A percentile compares a stretch with the other conserved stretches of the same genome.
phyloP scores from a whole-genome alignment of 2,329 filamentous ascomycete genomes.

The Cladosporium sp. region DNA sequence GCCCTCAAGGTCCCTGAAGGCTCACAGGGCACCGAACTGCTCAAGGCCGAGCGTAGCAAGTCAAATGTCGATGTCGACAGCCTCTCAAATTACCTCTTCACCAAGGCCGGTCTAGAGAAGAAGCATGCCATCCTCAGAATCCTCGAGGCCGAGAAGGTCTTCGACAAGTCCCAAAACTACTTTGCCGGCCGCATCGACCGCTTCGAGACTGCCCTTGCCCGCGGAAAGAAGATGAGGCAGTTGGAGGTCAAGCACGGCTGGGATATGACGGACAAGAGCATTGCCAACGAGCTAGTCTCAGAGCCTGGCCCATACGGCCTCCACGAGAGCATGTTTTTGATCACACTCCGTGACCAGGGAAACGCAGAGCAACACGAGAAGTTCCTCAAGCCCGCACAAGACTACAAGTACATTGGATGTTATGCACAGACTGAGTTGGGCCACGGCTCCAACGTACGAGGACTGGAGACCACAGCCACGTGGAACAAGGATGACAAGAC shows the following conservation, averaged over 20 bases:
- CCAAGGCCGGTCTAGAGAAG: constrained; percentile 62
- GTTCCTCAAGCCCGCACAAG: constrained; percentile 68
- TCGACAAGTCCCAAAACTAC: constrained; percentile 78
- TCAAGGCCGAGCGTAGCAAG: constrained; percentile 66
- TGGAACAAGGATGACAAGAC: constrained; percentile 74
- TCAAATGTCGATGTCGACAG: constrained; percentile 68
- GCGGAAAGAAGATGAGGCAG: constrained; percentile 69
- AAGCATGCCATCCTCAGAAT: constrained; percentile 63
- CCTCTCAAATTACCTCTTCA: constrained; percentile 69
- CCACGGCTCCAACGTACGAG: constrained; percentile 74
- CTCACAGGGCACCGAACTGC: constrained; percentile 68
- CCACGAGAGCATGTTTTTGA: constrained; percentile 70
- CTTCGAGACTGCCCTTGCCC: constrained; percentile 67
- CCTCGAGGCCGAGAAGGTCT: constrained; percentile 67
- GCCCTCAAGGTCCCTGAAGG: constrained; percentile 61
- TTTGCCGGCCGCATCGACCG: constrained; percentile 69
- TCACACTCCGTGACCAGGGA: constrained; percentile 70
- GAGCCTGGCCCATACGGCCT: constrained; percentile 75
- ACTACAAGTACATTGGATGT: constrained; percentile 73
- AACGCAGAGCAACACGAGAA: constrained; percentile 71
- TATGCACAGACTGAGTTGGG: constrained; percentile 81
- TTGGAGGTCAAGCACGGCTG: constrained; percentile 68
- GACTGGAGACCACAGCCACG: constrained; percentile 70
- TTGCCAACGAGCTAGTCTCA: constrained; percentile 68
- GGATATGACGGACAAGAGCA: constrained; percentile 62